phyloP scores from a whole-genome alignment of 2,329 filamentous ascomycete species.

The Pseudocercospora cruenta region DNA sequence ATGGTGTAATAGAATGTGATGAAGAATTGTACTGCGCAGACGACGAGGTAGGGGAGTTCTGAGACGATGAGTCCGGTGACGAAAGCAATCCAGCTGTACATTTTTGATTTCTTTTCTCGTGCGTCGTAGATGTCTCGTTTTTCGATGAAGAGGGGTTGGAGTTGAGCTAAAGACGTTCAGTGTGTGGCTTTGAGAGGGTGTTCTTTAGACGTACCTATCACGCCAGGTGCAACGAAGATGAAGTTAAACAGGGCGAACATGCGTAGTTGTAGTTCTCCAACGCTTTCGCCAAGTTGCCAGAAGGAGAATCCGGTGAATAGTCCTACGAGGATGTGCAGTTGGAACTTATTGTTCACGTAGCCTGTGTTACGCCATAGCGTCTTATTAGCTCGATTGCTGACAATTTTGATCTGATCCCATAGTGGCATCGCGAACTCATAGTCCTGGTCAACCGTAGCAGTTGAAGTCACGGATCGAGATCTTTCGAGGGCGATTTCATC shows the following conservation, averaged over 20 bases:
- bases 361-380: constrained; percentile 68
- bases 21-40: constrained; percentile 60
- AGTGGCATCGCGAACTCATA: constrained; percentile 49
- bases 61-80: constrained; percentile 70
- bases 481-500: constrained; percentile 44
- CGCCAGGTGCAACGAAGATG: constrained; percentile 43
- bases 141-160: constrained; percentile 62
- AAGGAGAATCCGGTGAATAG: constrained; percentile 55
- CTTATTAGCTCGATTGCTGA: constrained; percentile 54
- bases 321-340: constrained; percentile 55
- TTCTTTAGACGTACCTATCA: constrained; percentile 40
- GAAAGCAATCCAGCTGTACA: constrained; percentile 75
- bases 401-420: constrained; percentile 44
- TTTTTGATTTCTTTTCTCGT: constrained; percentile 65
- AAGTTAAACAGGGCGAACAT: constrained; percentile 38
- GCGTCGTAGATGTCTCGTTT: constrained; percentile 62
- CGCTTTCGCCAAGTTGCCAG: constrained; percentile 44
- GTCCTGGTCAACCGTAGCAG: constrained; percentile 42
- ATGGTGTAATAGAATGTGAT: constrained; percentile 25
- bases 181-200: background rate
- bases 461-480: constrained; percentile 38
- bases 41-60: constrained; percentile 67
- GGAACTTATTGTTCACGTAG: constrained; percentile 67
- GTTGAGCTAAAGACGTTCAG: constrained; percentile 41
- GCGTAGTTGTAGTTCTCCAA: constrained; percentile 43